phyloP scores from a whole-genome alignment of 2,329 filamentous ascomycete genomes.

The Fusarium marasasianum region DNA sequence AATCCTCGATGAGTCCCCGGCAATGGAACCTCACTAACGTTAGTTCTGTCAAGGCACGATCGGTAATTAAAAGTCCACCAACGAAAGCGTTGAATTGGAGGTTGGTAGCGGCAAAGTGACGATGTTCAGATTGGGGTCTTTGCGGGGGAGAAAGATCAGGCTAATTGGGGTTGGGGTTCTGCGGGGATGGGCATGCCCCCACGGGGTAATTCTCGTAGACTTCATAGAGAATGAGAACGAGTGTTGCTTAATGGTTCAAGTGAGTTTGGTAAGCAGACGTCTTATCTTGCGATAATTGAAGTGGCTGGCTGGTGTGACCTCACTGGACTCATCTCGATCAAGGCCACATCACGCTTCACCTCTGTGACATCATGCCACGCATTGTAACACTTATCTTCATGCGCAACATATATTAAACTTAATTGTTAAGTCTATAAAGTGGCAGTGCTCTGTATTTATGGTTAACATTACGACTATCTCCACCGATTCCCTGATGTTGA shows the following conservation, averaged over 20 bases:
- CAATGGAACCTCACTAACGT: neutral
- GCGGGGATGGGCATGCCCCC: slow-evolving; percentile 8
- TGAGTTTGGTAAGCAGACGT: neutral
- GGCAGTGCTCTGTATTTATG: neutral
- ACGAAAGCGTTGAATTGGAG: neutral
- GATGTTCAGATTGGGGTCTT: neutral
- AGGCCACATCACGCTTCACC: neutral
- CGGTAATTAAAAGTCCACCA: slow-evolving; percentile 7
- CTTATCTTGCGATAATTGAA: neutral
- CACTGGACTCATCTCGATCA: neutral
- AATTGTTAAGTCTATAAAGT: neutral
- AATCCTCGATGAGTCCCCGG: neutral
- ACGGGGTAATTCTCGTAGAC: neutral
- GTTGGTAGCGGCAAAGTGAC: neutral
- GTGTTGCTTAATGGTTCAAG: too few relatives aligned
- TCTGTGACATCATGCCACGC: neutral
- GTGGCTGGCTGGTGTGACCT: neutral
- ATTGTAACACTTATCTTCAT: neutral
- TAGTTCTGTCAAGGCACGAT: neutral
- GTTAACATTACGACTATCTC: neutral
- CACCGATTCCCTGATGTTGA: neutral
- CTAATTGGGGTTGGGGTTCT: slow-evolving; percentile 17
- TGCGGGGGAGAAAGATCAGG: neutral
- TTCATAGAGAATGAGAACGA: too few relatives aligned
- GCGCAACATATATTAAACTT: neutral